A percentile compares a stretch with the other conserved stretches of the same genome.
phyloP scores from a whole-genome alignment of 192 early-diverging fungal species.

The Coemansia sp. region DNA sequence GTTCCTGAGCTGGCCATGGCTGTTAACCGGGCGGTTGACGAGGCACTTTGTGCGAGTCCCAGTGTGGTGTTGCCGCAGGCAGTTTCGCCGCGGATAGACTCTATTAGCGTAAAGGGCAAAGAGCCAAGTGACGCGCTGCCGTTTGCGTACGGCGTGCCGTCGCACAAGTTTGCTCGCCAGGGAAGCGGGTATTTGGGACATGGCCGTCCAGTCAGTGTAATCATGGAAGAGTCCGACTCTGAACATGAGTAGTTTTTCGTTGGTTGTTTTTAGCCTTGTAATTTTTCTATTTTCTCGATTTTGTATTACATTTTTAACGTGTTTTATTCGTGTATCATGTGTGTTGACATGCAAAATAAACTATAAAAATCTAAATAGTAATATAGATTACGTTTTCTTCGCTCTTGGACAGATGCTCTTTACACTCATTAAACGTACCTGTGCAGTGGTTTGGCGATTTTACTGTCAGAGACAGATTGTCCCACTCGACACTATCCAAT shows the following conservation, averaged over 20 bases:
- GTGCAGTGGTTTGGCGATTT: too few relatives aligned
- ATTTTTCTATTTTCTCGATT: neutral
- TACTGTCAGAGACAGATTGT: too few relatives aligned
- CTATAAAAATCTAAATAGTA: too few relatives aligned
- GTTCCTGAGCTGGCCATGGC: conserved; percentile 45
- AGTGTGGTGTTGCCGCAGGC: neutral
- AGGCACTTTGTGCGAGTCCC: conserved; percentile 8
- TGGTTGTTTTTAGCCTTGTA: too few relatives aligned
- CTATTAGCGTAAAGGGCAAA: neutral
- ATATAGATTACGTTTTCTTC: too few relatives aligned
- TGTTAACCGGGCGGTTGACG: conserved; percentile 32
- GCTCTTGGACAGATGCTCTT: too few relatives aligned
- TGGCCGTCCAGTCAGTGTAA: conserved; percentile 41
- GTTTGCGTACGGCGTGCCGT: conserved; percentile 1
- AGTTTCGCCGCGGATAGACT: neutral
- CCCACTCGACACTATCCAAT: too few relatives aligned
- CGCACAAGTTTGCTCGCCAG: conserved; percentile 5
- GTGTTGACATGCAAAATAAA: too few relatives aligned
- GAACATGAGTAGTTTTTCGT: conserved; percentile 7
- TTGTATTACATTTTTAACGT: neutral
- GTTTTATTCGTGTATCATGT: neutral
- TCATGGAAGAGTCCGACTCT: conserved; percentile 44
- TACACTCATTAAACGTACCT: too few relatives aligned
- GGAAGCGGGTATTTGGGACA: conserved; percentile 13
- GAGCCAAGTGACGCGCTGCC: neutral